Percentiles rank a stretch among this genome's conserved stretches.
These are phyloP conservation scores for Leccinum pellstonianum DNA, from an alignment of 768 basidiomycete species.

Conservation along the genomic window DNA sequence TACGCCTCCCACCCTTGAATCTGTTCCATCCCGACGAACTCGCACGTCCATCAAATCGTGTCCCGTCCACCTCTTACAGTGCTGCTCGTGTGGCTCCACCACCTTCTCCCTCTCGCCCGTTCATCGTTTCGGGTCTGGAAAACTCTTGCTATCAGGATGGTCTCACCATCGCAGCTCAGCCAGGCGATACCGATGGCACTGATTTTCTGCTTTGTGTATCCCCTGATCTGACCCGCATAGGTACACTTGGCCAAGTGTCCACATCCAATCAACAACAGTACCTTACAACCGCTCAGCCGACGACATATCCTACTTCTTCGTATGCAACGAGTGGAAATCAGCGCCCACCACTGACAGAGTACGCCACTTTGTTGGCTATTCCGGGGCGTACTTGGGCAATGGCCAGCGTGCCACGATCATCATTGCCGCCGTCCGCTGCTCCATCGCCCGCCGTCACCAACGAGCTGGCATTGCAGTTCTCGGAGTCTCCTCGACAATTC, in stretches of 20 bases:
- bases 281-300: conserved; percentile 33
- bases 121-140: conserved; percentile 57
- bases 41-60: conserved; percentile 47
- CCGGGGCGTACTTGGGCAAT: conserved; percentile 86
- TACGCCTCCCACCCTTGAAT: conserved; percentile 75
- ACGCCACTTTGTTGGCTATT: conserved; percentile 73
- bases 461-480: conserved; percentile 82
- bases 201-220: conserved; percentile 76
- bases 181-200: conserved; percentile 67
- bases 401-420: conserved; percentile 48
- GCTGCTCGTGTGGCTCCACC: conserved; percentile 41
- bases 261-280: conserved; percentile 39
- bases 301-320: conserved; percentile 39
- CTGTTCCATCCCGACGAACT: conserved; percentile 77
- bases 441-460: conserved; percentile 63
- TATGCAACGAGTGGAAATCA: conserved; percentile 43
- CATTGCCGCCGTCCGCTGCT: conserved; percentile 34
- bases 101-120: conserved; percentile 53
- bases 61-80: conserved; percentile 44
- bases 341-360: conserved; percentile 71
- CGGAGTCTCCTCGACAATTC: conserved; percentile 73
- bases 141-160: conserved; percentile 67
- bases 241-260: conserved; percentile 64
- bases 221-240: conserved; percentile 74
- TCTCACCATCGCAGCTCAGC: conserved; percentile 67